Percentiles rank a stretch among this genome's conserved stretches.
Evolutionary conservation across 129 eudicot genomes (phyloP).

Genomic region (Tagetes erecta): DNA sequence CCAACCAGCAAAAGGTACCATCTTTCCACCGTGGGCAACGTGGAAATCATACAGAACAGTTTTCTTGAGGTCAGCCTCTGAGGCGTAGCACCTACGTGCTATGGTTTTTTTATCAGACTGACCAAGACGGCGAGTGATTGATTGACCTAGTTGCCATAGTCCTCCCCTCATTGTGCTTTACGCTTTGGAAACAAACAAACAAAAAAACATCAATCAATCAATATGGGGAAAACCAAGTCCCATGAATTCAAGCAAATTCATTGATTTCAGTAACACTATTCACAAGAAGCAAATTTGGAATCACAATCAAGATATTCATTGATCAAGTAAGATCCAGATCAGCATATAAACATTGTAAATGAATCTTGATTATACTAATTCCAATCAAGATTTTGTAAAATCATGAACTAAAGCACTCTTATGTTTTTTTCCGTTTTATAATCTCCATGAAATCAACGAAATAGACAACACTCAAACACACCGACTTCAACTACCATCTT

Average conservation of each 20-base stretch:
- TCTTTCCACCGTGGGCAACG: slow-evolving; percentile 87
- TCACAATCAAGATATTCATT: slow-evolving; percentile 24
- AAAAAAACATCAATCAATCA: not conserved
- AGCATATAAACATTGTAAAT: not conserved
- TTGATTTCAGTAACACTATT: not conserved
- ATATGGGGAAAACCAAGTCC: not conserved
- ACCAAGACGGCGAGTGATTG: slow-evolving; percentile 89
- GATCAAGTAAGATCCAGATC: slow-evolving; percentile 5
- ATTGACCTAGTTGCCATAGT: slow-evolving; percentile 93
- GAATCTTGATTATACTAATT: slow-evolving; percentile 7
- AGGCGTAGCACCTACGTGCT: slow-evolving; percentile 68
- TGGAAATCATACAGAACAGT: slow-evolving; percentile 91
- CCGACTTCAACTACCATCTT: not conserved
- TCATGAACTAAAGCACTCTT: not conserved
- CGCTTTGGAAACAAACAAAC: slow-evolving; percentile 18
- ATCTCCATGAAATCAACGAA: not conserved
- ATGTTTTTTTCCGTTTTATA: not conserved
- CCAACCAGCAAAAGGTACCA: slow-evolving; percentile 99
- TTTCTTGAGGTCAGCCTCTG: slow-evolving; percentile 91
- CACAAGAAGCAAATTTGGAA: slow-evolving; percentile 3
- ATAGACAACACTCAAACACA: slow-evolving; percentile 9
- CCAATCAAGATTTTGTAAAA: slow-evolving; percentile 2
- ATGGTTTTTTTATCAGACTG: slow-evolving; percentile 75
- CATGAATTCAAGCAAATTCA: not conserved
- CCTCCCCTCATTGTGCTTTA: slow-evolving; percentile 84